Conservation (phyloP, 208 protist genomes). For the Strigomonas culicis region DNA sequence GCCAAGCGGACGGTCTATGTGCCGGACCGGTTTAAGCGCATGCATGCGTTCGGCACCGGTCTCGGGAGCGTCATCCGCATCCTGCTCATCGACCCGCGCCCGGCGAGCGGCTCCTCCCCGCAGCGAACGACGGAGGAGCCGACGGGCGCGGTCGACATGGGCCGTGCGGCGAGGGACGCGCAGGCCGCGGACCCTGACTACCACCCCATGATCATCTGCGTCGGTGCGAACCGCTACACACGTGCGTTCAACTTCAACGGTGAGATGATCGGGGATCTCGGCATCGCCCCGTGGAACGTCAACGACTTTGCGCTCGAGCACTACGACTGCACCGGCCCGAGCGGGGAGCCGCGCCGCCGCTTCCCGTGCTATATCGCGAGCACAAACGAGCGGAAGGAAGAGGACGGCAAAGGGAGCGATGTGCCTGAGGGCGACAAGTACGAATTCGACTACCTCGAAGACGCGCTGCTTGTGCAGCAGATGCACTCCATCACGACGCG, state of each 20-base stretch:
- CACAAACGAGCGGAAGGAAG: not conserved
- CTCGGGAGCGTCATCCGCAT: slow-evolving; percentile 21
- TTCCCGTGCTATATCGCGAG: slow-evolving; percentile 12
- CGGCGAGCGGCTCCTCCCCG: not conserved
- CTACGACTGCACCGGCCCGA: slow-evolving; percentile 30
- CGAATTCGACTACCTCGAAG: slow-evolving; percentile 14
- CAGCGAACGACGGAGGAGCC: not conserved
- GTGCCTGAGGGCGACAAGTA: no score
- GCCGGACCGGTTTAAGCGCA: slow-evolving; percentile 29
- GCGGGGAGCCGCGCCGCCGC: slow-evolving; percentile 13
- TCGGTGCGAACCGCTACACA: slow-evolving; percentile 51
- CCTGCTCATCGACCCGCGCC: slow-evolving; percentile 15
- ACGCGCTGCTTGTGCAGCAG: slow-evolving; percentile 9
- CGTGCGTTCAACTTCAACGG: slow-evolving; percentile 66
- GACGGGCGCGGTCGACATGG: not conserved
- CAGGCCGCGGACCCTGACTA: not conserved
- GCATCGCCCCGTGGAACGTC: slow-evolving; percentile 56
- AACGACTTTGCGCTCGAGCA: slow-evolving; percentile 36
- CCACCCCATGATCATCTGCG: slow-evolving; percentile 62
- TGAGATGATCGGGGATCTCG: slow-evolving; percentile 65
- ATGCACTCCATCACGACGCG: not conserved
- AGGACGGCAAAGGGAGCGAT: no score
- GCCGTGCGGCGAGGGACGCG: not conserved
- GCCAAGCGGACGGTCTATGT: slow-evolving; percentile 27
- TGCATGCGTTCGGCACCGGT: slow-evolving; percentile 35